Percentiles rank a stretch among this genome's conserved stretches.
Evolutionary conservation across 768 basidiomycete species (phyloP).

Genomic region (Chlorophyllum brunneum): DNA sequence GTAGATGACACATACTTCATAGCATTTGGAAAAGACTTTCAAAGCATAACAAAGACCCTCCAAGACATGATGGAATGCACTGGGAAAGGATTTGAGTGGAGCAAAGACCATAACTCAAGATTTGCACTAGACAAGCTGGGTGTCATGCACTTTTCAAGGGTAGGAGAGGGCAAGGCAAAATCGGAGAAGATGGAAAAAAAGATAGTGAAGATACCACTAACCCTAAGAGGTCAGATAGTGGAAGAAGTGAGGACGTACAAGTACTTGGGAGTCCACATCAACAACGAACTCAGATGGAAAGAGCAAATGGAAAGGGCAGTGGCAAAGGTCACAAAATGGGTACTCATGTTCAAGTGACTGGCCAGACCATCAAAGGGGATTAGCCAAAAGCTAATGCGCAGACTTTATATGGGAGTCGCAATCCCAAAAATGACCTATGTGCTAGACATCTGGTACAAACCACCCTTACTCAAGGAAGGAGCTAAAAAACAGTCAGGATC

Average conservation of each 20-base stretch:
- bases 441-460: slow-evolving; percentile 22
- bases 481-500: slow-evolving; percentile 10
- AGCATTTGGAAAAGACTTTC: slow-evolving; percentile 21
- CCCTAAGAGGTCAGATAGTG: slow-evolving; percentile 12
- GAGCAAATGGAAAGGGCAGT: slow-evolving; percentile 6
- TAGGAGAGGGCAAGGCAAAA: neutral
- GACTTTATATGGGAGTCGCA: slow-evolving; percentile 22
- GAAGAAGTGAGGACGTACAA: slow-evolving; percentile 17
- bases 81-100: slow-evolving; percentile 25
- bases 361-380: slow-evolving; percentile 16
- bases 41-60: slow-evolving; percentile 16
- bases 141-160: slow-evolving; percentile 21
- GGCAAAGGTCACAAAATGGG: slow-evolving; percentile 16
- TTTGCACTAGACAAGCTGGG: slow-evolving; percentile 29
- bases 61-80: slow-evolving; percentile 21
- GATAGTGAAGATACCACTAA: slow-evolving; percentile 1
- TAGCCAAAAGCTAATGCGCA: slow-evolving; percentile 13
- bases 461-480: neutral
- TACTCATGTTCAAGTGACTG: slow-evolving; percentile 14
- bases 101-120: slow-evolving; percentile 21
- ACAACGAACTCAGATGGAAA: slow-evolving; percentile 19
- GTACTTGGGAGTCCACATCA: slow-evolving; percentile 24
- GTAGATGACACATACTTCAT: slow-evolving; percentile 26
- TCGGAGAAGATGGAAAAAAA: neutral
- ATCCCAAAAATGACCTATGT: slow-evolving; percentile 24